A percentile compares a stretch with the other conserved stretches of the same genome.
Evolutionary conservation across 257 asterid genomes (phyloP).

Genomic region (Penstemon newberryi): DNA sequence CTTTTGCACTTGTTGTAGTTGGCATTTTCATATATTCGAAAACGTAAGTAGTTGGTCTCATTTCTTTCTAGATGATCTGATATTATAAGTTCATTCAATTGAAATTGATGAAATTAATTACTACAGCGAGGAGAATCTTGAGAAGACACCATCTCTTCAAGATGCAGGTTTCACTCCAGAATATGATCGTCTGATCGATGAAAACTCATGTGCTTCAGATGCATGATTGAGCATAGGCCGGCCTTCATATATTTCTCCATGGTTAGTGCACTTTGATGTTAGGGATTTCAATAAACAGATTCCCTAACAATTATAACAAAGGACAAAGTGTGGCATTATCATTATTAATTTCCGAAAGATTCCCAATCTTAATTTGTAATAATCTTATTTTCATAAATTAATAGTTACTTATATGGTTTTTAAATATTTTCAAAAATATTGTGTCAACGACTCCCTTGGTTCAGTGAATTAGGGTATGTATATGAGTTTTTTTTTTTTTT

Average conservation of each 20-base stretch:
- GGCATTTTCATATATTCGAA: conserved; percentile 62
- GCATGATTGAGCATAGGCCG: neutral
- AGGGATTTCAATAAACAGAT: too few relatives aligned
- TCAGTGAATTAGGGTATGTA: too few relatives aligned
- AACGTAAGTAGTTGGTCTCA: conserved; percentile 33
- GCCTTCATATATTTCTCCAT: neutral
- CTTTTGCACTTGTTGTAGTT: conserved; percentile 52
- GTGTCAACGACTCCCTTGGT: too few relatives aligned
- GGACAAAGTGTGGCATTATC: neutral
- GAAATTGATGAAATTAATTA: neutral
- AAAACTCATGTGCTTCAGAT: conserved; percentile 26
- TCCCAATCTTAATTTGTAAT: too few relatives aligned
- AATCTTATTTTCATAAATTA: too few relatives aligned
- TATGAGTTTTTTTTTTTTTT: too few relatives aligned
- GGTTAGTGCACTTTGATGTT: neutral
- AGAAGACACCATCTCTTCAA: conserved; percentile 21
- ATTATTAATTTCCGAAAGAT: neutral
- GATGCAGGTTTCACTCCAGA: conserved; percentile 29
- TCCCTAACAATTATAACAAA: too few relatives aligned
- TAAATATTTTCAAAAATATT: too few relatives aligned
- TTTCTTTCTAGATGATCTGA: too few relatives aligned
- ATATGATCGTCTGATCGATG: conserved; percentile 38
- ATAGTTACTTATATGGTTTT: too few relatives aligned
- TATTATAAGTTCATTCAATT: neutral
- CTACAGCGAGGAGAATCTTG: conserved; percentile 39